Base-by-base conservation (phyloP, 495 filamentous ascomycete species). In the Aspergillus campestris region DNA sequence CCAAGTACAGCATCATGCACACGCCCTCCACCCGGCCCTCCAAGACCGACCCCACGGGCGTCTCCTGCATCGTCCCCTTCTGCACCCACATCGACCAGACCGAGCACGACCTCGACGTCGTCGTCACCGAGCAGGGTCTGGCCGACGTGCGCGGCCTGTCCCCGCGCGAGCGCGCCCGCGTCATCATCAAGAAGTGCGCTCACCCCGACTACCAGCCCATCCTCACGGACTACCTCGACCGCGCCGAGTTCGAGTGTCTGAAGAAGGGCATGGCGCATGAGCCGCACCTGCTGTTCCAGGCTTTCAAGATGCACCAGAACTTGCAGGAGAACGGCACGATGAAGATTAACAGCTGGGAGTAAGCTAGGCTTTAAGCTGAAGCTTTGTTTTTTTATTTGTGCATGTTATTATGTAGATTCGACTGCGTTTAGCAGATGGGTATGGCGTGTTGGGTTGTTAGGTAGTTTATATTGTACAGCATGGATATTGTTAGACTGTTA, bases 1-100 rank as follows among this genome's bases (percentile, higher is more conserved):
- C 84, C 49, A 94, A 94, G 66, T 90, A 91, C 74, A 81, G 74
- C 59, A 94, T 95, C 71, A 95, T 95, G 89, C 89, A 95, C 72
- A 92, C 88, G 1, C 89, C 89, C 6, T 81, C 75, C 33, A 82
- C 84, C 0, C 77, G 89, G 7, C 89, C 89, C 7, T 77, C 73
- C 57, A 94, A 91, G 78, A 81, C 76, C 8, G 89, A 95, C 58
- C 86, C 87, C 11, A 80, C 80, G 43, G 89, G 89, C 56, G 78
- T 95, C 40, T 80, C 73, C 58, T 92, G 87, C 69, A 91, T 95
- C 53, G 87, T 95, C 30, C 87, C 89, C 38, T 89, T 94, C 85
- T 87, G 84, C 64, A 94, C 89, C 6, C 89, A 95, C 70, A 73
- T 94, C 51, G 89, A 94, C 66, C 89, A 92, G 75, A 94, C 89